Evolutionary conservation across 805 yeast genomes (phyloP).

Genomic region (Metschnikowia shivogae): DNA sequence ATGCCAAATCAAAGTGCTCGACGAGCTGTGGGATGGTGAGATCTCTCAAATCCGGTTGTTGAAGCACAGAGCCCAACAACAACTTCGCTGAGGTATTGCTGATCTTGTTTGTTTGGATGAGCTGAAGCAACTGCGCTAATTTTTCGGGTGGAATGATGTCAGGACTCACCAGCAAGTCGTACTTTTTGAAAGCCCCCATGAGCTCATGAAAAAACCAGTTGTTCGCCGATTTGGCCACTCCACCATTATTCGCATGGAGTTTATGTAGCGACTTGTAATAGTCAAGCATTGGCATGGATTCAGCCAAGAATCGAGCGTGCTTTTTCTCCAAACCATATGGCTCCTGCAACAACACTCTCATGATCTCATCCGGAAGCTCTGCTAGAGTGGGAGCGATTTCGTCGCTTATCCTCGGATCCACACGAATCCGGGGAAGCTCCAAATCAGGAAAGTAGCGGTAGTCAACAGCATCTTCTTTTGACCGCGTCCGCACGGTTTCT

Average conservation of each 20-base stretch:
- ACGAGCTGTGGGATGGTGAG: constrained; percentile 43
- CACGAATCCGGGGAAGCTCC: constrained; percentile 61
- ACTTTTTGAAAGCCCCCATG: constrained; percentile 61
- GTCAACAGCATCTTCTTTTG: constrained; percentile 79
- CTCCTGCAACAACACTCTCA: constrained; percentile 39
- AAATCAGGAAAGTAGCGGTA: constrained; percentile 95
- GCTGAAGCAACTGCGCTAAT: constrained; percentile 51
- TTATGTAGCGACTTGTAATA: constrained; percentile 43
- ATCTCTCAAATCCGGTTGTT: constrained; percentile 36
- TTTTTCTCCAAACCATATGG: constrained; percentile 61
- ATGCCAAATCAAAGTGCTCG: constrained; percentile 47
- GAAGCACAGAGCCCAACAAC: constrained; percentile 58
- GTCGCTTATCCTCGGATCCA: constrained; percentile 42
- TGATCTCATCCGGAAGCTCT: constrained; percentile 55
- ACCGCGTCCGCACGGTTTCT: constrained; percentile 61
- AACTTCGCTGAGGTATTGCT: constrained; percentile 66
- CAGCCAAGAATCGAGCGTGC: constrained; percentile 69
- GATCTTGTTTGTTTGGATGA: constrained; percentile 46
- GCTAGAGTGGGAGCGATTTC: constrained; percentile 48
- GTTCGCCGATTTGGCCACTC: constrained; percentile 22
- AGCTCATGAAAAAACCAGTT: constrained; percentile 85
- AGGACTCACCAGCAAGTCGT: constrained; percentile 33
- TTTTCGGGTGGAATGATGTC: constrained; percentile 31
- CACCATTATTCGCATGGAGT: constrained; percentile 36
- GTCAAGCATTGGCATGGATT: constrained; percentile 43